A percentile compares a stretch with the other conserved stretches of the same genome.
Evolutionary conservation across 2,329 filamentous ascomycete species (phyloP).

Genomic region (Fusarium sp.): DNA sequence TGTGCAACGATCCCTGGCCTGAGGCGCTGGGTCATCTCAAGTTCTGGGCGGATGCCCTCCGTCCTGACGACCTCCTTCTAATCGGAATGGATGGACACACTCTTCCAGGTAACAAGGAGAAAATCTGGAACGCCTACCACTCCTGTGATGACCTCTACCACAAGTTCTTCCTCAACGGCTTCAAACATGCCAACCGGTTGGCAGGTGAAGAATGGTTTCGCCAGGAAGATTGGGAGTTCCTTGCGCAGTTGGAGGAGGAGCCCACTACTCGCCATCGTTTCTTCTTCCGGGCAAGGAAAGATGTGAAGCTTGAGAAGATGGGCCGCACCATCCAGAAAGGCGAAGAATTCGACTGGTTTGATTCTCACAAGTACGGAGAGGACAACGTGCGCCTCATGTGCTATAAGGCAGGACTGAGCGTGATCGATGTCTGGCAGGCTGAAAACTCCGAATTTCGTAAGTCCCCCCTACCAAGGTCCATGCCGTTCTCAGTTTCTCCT

Average conservation of each 20-base stretch:
- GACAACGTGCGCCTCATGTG: conserved; percentile 56
- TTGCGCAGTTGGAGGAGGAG: conserved; percentile 53
- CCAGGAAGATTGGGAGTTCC: conserved; percentile 56
- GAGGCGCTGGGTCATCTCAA: conserved; percentile 54
- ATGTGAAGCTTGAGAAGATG: conserved; percentile 49
- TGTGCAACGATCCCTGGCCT: conserved; percentile 58
- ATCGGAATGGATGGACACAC: conserved; percentile 60
- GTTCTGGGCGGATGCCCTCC: conserved; percentile 55
- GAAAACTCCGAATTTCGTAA: conserved; percentile 57
- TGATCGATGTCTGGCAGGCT: conserved; percentile 55
- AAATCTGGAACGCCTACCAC: conserved; percentile 59
- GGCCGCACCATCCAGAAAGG: conserved; percentile 49
- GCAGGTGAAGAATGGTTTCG: conserved; percentile 53
- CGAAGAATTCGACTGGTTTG: conserved; percentile 59
- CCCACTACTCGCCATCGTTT: conserved; percentile 58
- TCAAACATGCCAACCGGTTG: conserved; percentile 55
- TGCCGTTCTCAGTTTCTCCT: conserved; percentile 1
- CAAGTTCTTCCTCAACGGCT: conserved; percentile 57
- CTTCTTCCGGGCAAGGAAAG: conserved; percentile 55
- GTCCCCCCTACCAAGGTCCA: conserved; percentile 19
- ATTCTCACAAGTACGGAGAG: conserved; percentile 59
- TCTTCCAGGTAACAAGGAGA: conserved; percentile 50
- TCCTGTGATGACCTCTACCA: conserved; percentile 53
- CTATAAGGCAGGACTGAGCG: conserved; percentile 54
- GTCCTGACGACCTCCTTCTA: conserved; percentile 53